Evolutionary conservation across 768 basidiomycete species (phyloP).

Genomic region (Panaeolus papilionaceus): DNA sequence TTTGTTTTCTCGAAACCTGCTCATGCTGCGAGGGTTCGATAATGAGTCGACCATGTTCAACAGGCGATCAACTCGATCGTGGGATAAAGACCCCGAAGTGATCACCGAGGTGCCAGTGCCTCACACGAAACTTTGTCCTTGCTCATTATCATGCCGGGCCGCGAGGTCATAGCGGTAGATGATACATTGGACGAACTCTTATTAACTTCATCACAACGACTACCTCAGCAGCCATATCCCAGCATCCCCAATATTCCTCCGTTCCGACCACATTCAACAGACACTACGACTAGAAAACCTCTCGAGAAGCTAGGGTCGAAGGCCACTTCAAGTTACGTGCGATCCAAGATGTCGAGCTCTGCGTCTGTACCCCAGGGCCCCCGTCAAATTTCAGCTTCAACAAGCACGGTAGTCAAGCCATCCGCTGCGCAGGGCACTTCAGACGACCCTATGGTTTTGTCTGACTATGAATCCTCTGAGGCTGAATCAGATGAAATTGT

Average conservation of each 20-base stretch:
- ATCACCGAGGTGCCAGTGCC: neutral
- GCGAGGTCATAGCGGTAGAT: neutral
- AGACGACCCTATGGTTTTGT: slow-evolving; percentile 1
- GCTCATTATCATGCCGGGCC: neutral
- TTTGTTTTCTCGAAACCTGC: neutral
- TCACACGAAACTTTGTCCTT: neutral
- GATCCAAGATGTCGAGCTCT: neutral
- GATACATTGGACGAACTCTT: neutral
- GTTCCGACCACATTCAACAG: neutral
- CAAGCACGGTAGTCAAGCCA: neutral
- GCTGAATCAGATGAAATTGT: neutral
- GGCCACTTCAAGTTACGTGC: neutral
- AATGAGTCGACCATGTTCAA: neutral
- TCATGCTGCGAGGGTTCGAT: neutral
- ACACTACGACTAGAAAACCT: neutral
- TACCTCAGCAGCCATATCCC: neutral
- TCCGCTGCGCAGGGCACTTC: neutral
- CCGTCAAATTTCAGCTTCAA: neutral
- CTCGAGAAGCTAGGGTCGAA: neutral
- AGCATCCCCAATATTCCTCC: neutral
- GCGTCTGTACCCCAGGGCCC: neutral
- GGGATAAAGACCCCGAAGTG: neutral
- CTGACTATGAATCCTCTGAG: neutral
- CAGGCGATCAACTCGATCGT: neutral
- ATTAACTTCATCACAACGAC: neutral